phyloP scores from a whole-genome alignment of 139 green algal genomes.

The Tetraselmis chui region DNA sequence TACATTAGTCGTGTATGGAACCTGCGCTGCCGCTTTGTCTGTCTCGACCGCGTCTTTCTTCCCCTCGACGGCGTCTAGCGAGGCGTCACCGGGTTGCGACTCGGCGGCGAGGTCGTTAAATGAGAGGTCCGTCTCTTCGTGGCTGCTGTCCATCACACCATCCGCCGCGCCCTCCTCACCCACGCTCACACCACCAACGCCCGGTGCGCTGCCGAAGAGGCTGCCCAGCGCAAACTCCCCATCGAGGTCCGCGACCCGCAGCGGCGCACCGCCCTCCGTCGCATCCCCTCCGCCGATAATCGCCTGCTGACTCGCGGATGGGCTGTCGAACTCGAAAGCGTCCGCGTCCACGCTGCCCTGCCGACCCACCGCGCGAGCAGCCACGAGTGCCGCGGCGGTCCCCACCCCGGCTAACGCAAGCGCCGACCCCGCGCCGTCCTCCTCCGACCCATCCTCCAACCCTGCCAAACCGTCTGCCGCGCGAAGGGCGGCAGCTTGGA shows the following conservation, averaged over 20 bases:
- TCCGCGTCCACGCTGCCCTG: background rate
- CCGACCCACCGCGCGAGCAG: background rate
- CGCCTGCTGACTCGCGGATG: background rate
- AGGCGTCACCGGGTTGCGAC: background rate
- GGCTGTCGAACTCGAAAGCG: background rate
- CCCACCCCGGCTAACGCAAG: no score
- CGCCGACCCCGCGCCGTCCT: background rate
- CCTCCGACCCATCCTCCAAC: background rate
- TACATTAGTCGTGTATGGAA: no score
- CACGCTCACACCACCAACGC: no score
- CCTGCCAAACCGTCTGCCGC: background rate
- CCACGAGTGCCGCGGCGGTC: background rate
- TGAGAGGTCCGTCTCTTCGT: background rate
- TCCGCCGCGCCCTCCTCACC: no score
- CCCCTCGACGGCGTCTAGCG: no score
- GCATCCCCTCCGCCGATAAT: background rate
- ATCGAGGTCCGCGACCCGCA: no score
- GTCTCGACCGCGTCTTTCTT: no score
- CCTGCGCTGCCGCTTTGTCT: no score
- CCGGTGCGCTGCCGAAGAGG: no score
- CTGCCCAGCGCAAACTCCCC: no score
- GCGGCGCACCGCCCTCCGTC: no score
- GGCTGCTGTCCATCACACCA: background rate
- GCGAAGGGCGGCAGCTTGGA: no score
- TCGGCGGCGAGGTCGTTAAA: background rate